These are phyloP conservation scores for Acanthamoeba healyi DNA, from an alignment of 208 protist species.

Conservation along the genomic window DNA sequence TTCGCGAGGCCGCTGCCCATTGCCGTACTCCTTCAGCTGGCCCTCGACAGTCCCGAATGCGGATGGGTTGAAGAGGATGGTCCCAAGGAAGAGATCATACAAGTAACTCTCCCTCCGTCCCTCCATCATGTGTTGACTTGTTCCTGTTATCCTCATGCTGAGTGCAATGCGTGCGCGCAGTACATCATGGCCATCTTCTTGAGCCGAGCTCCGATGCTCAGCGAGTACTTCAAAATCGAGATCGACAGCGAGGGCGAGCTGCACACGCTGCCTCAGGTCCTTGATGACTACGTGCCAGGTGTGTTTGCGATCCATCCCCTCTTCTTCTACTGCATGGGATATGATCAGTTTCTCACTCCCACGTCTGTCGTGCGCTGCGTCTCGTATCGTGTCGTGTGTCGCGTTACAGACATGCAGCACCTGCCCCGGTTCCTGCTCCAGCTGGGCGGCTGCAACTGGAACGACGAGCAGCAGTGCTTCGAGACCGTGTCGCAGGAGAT, in stretches of 20 bases:
- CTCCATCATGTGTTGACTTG: background rate
- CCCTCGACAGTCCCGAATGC: constrained; percentile 64
- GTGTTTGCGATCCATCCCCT: no score
- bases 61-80: constrained; percentile 75
- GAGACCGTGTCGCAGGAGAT: constrained; percentile 78
- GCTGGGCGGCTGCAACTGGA: constrained; percentile 78
- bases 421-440: constrained; percentile 49
- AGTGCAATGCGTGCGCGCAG: background rate
- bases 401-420: constrained; percentile 42
- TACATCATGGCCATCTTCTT: constrained; percentile 67
- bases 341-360: no score
- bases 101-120: constrained; percentile 3
- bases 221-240: constrained; percentile 74
- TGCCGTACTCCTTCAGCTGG: constrained; percentile 45
- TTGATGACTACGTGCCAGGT: constrained; percentile 72
- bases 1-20: constrained; percentile 60
- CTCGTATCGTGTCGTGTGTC: background rate
- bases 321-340: no score
- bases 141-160: background rate
- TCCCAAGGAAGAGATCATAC: constrained; percentile 64
- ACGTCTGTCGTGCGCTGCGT: no score
- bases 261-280: constrained; percentile 59
- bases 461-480: constrained; percentile 82
- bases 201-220: constrained; percentile 72
- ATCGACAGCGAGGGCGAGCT: constrained; percentile 63